phyloP scores from a whole-genome alignment of 331 rosid species.

The Rhamnella rubrinervis region DNA sequence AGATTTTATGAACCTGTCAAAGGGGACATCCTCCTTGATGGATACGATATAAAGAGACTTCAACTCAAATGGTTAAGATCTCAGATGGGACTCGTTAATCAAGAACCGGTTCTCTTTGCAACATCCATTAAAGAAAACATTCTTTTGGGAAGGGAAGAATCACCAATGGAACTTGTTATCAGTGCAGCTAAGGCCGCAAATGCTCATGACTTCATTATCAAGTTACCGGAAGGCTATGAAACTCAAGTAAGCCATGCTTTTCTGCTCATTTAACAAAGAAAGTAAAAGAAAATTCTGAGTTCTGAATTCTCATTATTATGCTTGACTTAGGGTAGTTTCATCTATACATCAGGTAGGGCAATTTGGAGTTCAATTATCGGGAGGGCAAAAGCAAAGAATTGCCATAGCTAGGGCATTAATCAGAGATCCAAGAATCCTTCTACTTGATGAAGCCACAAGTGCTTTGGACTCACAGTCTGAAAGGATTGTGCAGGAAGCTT shows the following conservation, averaged over 20 bases:
- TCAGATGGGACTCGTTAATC: constrained; percentile 79
- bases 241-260: constrained; percentile 49
- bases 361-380: constrained; percentile 75
- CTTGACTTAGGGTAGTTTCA: constrained; percentile 5
- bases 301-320: not conserved
- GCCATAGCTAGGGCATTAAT: constrained; percentile 78
- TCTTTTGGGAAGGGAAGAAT: constrained; percentile 70
- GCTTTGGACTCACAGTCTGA: constrained; percentile 83
- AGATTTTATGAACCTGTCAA: constrained; percentile 69
- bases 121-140: constrained; percentile 78
- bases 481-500: constrained; percentile 62
- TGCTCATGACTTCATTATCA: constrained; percentile 72
- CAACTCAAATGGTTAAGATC: constrained; percentile 74
- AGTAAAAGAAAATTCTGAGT: too few relatives aligned
- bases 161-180: constrained; percentile 51
- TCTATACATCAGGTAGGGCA: constrained; percentile 57
- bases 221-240: constrained; percentile 62
- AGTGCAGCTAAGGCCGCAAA: constrained; percentile 71
- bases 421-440: constrained; percentile 63
- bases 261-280: too few relatives aligned
- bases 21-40: constrained; percentile 75
- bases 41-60: constrained; percentile 47
- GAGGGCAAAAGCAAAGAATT: constrained; percentile 89
- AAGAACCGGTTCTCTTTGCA: constrained; percentile 83
- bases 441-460: constrained; percentile 89